Percentiles rank a stretch among this genome's conserved stretches.
Conservation (phyloP, 257 asterid species). For the Solanum appendiculatum region DNA sequence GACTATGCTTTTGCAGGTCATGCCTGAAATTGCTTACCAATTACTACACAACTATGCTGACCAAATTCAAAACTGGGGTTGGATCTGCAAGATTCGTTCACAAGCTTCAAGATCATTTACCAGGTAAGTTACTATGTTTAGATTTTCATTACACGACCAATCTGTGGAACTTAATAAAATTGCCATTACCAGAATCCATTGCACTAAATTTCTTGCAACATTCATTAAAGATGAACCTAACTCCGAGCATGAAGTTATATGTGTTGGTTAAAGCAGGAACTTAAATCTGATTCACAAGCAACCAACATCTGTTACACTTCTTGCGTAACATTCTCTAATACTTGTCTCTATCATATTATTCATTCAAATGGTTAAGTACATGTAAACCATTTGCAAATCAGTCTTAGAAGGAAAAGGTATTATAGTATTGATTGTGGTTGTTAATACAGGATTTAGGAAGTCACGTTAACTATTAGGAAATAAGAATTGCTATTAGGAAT, state of each 20-base stretch:
- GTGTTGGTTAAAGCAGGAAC: constrained; percentile 38
- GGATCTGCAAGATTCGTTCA: constrained; percentile 73
- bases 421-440: too few relatives aligned
- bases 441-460: neutral
- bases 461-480: too few relatives aligned
- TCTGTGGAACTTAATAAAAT: neutral
- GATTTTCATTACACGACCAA: neutral
- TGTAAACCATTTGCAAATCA: neutral
- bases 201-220: neutral
- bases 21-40: too few relatives aligned
- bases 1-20: too few relatives aligned
- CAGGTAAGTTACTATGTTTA: constrained; percentile 28
- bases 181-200: neutral
- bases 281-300: constrained; percentile 56
- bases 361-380: too few relatives aligned
- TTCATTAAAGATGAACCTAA: neutral
- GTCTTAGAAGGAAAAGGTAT: neutral
- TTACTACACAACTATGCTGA: constrained; percentile 49
- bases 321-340: too few relatives aligned
- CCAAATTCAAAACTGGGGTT: constrained; percentile 79
- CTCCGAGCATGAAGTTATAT: neutral
- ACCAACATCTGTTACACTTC: too few relatives aligned
- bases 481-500: too few relatives aligned
- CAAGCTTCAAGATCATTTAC: constrained; percentile 54
- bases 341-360: too few relatives aligned